These are phyloP conservation scores for Waltergamsia citrina DNA, from an alignment of 2,329 filamentous ascomycete genomes.

Conservation along the genomic window DNA sequence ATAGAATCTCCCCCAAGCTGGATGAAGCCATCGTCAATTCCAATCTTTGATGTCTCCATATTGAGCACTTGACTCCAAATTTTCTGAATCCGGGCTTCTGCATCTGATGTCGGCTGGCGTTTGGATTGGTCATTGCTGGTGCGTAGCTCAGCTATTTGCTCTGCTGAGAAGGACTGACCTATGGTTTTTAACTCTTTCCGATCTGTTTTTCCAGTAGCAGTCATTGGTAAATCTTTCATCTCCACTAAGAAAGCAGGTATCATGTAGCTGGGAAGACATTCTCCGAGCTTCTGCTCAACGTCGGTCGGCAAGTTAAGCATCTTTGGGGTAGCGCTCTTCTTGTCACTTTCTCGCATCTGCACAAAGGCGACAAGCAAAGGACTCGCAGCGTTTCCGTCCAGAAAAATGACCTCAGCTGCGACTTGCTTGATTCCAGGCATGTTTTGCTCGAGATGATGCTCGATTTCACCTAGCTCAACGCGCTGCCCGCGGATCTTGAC, in stretches of 20 bases:
- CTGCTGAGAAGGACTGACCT: slow-evolving; percentile 21
- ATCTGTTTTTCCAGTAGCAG: background rate
- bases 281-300: background rate
- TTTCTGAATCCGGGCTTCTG: slow-evolving; percentile 1
- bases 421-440: background rate
- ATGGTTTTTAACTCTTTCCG: slow-evolving; percentile 16
- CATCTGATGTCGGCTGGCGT: background rate
- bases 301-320: background rate
- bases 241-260: slow-evolving; percentile 1
- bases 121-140: too few relatives aligned
- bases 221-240: background rate
- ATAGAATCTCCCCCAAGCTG: slow-evolving; percentile 18
- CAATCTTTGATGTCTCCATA: slow-evolving; percentile 10
- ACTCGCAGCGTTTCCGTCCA: background rate
- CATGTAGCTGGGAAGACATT: slow-evolving; percentile 1
- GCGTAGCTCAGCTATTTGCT: slow-evolving; percentile 25
- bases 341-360: background rate
- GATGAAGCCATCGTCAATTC: slow-evolving; percentile 15
- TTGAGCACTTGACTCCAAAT: slow-evolving; percentile 24
- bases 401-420: slow-evolving; percentile 1
- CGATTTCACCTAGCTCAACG: slow-evolving; percentile 32
- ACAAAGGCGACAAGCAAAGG: background rate
- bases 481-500: slow-evolving; percentile 47
- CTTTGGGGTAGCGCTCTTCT: background rate
- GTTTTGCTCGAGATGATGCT: slow-evolving; percentile 23